Evolutionary conservation across 208 protist genomes (phyloP), one percentile per base, ranked within the genome.

Genomic region (Leishmania lainsoni): DNA sequence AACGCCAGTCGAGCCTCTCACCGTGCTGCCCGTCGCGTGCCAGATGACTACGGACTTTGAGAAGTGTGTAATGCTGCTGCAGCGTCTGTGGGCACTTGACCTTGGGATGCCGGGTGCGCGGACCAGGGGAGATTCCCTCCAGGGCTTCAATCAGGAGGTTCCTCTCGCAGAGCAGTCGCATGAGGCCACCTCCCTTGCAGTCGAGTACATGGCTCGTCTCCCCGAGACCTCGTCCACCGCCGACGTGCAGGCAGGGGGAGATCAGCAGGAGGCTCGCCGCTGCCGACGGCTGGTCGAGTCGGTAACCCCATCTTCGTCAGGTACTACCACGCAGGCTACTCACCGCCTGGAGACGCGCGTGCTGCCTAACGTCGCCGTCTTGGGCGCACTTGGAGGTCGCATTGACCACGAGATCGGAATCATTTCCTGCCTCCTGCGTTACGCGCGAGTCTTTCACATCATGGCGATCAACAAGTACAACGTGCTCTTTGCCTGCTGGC

Each of bases 11-110:
- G 66, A 81, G 3, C 59, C 70, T 51, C 76, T 87, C 17, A 75
- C 91, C 32, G 73, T 88, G 61, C 42, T 97, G 35, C 90, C 87
- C 59, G 78, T 95, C 6, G 56, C 73, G 22, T 97, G 93, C 79
- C 93, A 97, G 70, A 85, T 94, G 84, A 88, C 93, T n/a, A 95
- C 93, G 5, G 93, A 97, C 88, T 97, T 97, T 77, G 42, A 83
- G 8, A 97, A 97, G 79, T 82, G 86, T 35, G 69, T 97, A 0
- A 66, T 74, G 17, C 84, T 97, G 45, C 42, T 95, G 39, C 76
- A 85, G 51, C 83, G 88, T 10, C 85, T 87, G 66, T 56, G 69
- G 1, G 39, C 54, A 20, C 81, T 84, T 48, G 81, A 84, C 17
- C 17, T 45, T 56, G 79, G 77, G 78, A 76, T 71, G 52, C 54